phyloP scores from a whole-genome alignment of 148 eudicot species.

The Rhododendron simsii region DNA sequence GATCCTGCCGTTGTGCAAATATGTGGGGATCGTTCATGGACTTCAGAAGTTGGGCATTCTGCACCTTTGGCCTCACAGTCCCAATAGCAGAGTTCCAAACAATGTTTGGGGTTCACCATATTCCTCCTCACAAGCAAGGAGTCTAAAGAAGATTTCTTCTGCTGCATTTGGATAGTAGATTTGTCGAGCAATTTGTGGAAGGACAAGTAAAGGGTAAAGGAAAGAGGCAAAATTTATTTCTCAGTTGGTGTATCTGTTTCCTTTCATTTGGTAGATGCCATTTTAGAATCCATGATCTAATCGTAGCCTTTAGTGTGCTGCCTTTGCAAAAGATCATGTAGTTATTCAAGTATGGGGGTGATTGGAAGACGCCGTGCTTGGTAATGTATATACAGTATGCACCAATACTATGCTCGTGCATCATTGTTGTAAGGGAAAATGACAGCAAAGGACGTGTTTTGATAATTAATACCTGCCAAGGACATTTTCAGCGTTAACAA shows the following conservation, averaged over 20 bases:
- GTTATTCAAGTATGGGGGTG: neutral
- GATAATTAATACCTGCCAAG: too few species aligned
- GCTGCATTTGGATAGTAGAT: too few species aligned
- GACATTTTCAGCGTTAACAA: too few species aligned
- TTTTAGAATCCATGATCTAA: neutral
- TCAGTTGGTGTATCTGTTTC: neutral
- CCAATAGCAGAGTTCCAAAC: neutral
- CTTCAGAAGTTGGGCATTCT: constrained; percentile 6
- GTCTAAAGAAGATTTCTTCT: neutral
- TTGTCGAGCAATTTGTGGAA: neutral
- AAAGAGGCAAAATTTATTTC: neutral
- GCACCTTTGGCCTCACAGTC: constrained; percentile 9
- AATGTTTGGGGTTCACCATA: neutral
- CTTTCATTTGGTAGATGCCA: neutral
- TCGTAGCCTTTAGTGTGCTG: too few species aligned
- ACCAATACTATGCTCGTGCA: neutral
- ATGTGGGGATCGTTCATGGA: neutral
- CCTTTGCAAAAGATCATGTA: neutral
- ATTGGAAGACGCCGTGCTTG: neutral
- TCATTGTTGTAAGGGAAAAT: neutral
- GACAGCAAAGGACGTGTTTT: too few species aligned
- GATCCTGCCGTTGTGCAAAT: constrained; percentile 17
- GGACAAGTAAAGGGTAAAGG: neutral
- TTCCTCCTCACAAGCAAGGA: neutral
- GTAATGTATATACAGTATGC: constrained; percentile 1